phyloP scores from a whole-genome alignment of 2,329 filamentous ascomycete species.

The Penicillium concentricum region DNA sequence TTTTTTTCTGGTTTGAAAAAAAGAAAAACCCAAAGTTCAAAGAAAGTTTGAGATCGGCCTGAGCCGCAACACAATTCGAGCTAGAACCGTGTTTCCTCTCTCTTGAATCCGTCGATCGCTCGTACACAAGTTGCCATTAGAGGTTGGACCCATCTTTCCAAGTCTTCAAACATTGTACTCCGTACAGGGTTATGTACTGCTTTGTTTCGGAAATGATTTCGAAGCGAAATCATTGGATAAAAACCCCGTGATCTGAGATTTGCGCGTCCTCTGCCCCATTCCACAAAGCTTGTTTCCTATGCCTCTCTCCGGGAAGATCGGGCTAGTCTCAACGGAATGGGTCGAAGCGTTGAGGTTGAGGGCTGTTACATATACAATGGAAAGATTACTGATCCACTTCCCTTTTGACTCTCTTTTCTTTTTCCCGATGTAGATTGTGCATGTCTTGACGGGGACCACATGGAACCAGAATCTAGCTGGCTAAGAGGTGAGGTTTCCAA shows the following conservation, averaged over 20 bases:
- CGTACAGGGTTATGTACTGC: not conserved
- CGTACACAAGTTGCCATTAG: slow-evolving; percentile 14
- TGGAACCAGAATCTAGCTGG: not conserved
- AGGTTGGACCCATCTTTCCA: not conserved
- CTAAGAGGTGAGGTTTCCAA: not conserved
- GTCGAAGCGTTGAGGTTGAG: not conserved
- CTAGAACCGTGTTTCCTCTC: not conserved
- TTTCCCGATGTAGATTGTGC: not conserved
- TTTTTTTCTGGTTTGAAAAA: not conserved
- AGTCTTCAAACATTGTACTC: not conserved
- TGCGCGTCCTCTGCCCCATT: slow-evolving; percentile 1
- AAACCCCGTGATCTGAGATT: not conserved
- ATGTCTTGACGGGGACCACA: not conserved
- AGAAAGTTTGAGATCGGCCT: slow-evolving; percentile 21
- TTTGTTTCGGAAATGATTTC: not conserved
- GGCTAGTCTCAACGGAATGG: slow-evolving; percentile 8
- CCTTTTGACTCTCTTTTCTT: not conserved
- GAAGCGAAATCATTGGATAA: not conserved
- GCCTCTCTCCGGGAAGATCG: slow-evolving; percentile 9
- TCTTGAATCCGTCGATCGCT: slow-evolving; percentile 15
- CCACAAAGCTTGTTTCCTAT: slow-evolving; percentile 19
- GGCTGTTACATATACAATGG: not conserved
- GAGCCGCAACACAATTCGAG: slow-evolving; percentile 15
- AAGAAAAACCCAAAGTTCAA: not conserved
- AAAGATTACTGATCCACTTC: slow-evolving; percentile 2